Evolutionary conservation across 176 grass and related monocot species (phyloP), one percentile per base, ranked within the genome.

Genomic region (Eleusine indica): DNA sequence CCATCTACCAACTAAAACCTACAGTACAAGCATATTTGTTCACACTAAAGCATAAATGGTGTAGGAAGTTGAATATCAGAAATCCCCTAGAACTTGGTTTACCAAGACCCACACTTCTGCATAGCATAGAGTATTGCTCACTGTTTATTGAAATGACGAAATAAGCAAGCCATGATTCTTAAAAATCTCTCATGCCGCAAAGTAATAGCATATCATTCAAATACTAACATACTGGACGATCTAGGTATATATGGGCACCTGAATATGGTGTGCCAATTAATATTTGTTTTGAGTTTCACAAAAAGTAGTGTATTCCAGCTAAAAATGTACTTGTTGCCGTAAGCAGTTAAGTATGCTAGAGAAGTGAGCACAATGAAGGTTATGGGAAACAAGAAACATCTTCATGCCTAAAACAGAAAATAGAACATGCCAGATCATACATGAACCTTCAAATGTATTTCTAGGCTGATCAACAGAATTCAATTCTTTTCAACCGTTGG

Each of bases 1-100:
- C 17, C 28, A 38, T 63, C 69, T 49, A 82, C 18, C 6, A 82
- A 8, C 16, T 48, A 71, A 14, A 71, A 4, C 52, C 14, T 56
- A 69, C 29, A 51, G 7, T 56, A 69, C 29, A 51, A 14, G 12
- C 64, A 39, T 35, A 41, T 29, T 70, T 70, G 32, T 68, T 70
- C 46, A 81, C 54, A 56, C 48, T 3, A 28, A 10, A 81, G 68
- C 13, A 67, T 58, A 81, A 54, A 53, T 17, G 43, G 78, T 80
- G 15, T 35, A 32, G n/a, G 0, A 3, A 40, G n/a, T 40, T 47
- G 1, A 78, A 78, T 3, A 46, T 49, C 48, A 66, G 64, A 79
- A 44, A 1, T 65, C 49, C 3, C 15, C 64, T 65, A 48, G 7
- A 22, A 46, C 12, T 73, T 49, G 43, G 25, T 73, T 29, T 49